These are phyloP conservation scores for Hebeloma cylindrosporum DNA, from an alignment of 768 basidiomycete species.

Conservation along the genomic window DNA sequence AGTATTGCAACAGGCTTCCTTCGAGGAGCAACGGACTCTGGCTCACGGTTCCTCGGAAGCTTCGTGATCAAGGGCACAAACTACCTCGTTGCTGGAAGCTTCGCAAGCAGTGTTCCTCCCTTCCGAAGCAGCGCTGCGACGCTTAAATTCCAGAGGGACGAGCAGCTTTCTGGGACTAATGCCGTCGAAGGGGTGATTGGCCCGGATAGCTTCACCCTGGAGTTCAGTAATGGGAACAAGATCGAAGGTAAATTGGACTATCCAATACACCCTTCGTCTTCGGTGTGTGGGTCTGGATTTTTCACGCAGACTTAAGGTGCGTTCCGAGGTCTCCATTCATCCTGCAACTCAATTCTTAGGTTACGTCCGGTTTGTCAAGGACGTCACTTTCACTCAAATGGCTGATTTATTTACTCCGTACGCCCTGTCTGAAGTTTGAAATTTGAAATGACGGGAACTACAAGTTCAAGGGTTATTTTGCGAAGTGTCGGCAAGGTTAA, in stretches of 20 bases:
- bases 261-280: conserved; percentile 3
- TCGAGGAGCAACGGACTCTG: background rate
- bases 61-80: conserved; percentile 2
- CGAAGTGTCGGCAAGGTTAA: no score
- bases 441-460: no score
- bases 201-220: conserved; percentile 1
- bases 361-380: no score
- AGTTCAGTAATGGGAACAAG: background rate
- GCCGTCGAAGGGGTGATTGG: conserved; percentile 3
- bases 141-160: background rate
- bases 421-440: no score
- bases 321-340: background rate
- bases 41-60: conserved; percentile 3
- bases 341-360: background rate
- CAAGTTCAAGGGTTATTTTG: no score
- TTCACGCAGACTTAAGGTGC: conserved; percentile 1
- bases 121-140: conserved; percentile 3
- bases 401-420: no score
- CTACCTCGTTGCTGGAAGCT: conserved; percentile 3
- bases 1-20: conserved; percentile 2
- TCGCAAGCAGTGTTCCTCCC: conserved; percentile 4
- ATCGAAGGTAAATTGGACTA: conserved; percentile 5
- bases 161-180: conserved; percentile 3
- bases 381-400: no score
- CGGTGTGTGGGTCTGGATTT: conserved; percentile 1